Base-by-base conservation (phyloP, 345 rosid genomes). In the Heritiera fomes region DNA sequence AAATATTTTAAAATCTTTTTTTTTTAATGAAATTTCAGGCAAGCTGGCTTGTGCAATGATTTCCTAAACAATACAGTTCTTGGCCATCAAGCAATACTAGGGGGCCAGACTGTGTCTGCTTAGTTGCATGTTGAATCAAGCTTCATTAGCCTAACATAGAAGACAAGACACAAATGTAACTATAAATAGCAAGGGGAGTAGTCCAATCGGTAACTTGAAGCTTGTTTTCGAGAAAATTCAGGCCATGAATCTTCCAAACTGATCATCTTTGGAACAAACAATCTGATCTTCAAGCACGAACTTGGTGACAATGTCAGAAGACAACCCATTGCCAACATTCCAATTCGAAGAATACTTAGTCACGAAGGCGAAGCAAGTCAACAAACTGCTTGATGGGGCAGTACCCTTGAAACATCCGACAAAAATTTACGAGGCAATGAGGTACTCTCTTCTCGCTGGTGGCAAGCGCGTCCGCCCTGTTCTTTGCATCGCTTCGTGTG, bases 401-500 rank as follows among this genome's bases (percentile, higher is more conserved):
- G 83, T 92, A 9, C 91, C 91, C 6, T 17, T 86, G 5, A 81
- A 80, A 7, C 80, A 82, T 46, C 91, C 95, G 3, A 12, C 71
- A 7, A 87, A 83, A 17, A 82, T 93, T 81, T 89, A 85, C 9
- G 92, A 91, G 66, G 91, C 98, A 0, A 91, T 91, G 95, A 85
- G 98, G 58, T 93, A 91, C 77, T 86, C 93, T n/a, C 81, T 93
- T 52, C 86, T 91, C 0, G 91, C 90, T 0, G 91, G 90, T 0
- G 96, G 94, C 34, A 90, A 91, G 85, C 90, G 98, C 1, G 89
- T 89, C 13, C 85, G 91, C 34, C 93, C 98, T 0, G 66, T 89
- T 59, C 78, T 93, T 7, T 93, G 96, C 40, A 73, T 93, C 0
- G 96, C 94, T 20, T 80, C 92, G 0, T 90, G 94, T 38, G 94